These are phyloP conservation scores for Aspergillus chevalieri DNA, from an alignment of 2,329 filamentous ascomycete genomes.

Conservation along the genomic window DNA sequence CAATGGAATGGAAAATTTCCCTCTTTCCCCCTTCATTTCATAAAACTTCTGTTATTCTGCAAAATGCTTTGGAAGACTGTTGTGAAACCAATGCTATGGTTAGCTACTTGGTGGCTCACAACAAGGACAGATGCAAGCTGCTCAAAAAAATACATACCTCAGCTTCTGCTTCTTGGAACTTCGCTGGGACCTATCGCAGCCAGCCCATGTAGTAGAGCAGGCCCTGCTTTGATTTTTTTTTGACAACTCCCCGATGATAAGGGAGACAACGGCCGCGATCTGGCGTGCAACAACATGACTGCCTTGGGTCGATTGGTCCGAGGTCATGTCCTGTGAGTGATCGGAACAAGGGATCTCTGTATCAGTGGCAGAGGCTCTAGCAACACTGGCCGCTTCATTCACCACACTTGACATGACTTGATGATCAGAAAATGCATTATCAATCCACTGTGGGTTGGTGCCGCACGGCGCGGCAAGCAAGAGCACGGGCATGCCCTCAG, in stretches of 20 bases:
- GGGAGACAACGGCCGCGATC: neutral
- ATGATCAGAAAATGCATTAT: constrained; percentile 1
- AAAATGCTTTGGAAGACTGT: neutral
- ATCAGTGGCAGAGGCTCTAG: no score
- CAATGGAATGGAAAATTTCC: no score
- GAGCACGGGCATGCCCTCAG: neutral
- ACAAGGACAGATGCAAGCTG: neutral
- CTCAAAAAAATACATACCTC: neutral
- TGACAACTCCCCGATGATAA: neutral
- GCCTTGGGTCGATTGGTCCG: neutral
- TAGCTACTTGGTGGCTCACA: neutral
- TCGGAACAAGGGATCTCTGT: no score
- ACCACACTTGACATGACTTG: neutral
- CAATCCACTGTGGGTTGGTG: constrained; percentile 1
- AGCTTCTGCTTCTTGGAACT: neutral
- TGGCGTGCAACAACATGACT: neutral
- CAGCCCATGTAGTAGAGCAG: neutral
- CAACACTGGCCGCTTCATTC: neutral
- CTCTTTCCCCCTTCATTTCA: neutral
- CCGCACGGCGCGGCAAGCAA: constrained; percentile 1
- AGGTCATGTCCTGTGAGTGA: neutral
- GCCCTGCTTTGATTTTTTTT: neutral
- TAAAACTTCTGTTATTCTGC: neutral
- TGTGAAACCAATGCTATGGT: neutral
- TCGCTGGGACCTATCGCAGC: neutral